Percentiles rank a stretch among this genome's conserved stretches.
Evolutionary conservation across 2,329 filamentous ascomycete genomes (phyloP).

Genomic region (Leptographium galeiforme): DNA sequence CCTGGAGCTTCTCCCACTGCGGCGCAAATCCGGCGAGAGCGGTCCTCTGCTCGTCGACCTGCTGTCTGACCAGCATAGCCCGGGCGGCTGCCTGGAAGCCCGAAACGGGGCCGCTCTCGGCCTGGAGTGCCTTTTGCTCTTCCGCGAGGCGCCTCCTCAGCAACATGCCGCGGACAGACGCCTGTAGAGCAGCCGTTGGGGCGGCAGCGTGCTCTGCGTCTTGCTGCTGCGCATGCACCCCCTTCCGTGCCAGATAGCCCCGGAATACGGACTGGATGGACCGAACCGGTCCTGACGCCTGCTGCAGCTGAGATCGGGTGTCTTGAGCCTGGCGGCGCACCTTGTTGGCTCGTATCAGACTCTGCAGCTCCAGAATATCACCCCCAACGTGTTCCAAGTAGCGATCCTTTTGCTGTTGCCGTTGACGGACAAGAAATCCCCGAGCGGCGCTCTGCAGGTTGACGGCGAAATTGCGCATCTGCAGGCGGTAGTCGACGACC

Average conservation of each 20-base stretch:
- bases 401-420: slow-evolving; percentile 46
- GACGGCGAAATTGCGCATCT: slow-evolving; percentile 71
- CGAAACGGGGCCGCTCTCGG: slow-evolving; percentile 34
- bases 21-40: slow-evolving; percentile 35
- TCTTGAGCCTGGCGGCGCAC: slow-evolving; percentile 44
- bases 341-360: slow-evolving; percentile 58
- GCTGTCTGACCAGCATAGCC: slow-evolving; percentile 44
- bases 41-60: slow-evolving; percentile 36
- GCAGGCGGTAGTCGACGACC: slow-evolving; percentile 65
- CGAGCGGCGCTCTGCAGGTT: slow-evolving; percentile 67
- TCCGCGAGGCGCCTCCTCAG: slow-evolving; percentile 42
- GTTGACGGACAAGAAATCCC: slow-evolving; percentile 58
- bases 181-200: slow-evolving; percentile 47
- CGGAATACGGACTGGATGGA: slow-evolving; percentile 53
- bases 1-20: slow-evolving; percentile 36
- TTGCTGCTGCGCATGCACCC: slow-evolving; percentile 39
- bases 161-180: slow-evolving; percentile 53
- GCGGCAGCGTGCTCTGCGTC: slow-evolving; percentile 38
- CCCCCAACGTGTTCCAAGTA: slow-evolving; percentile 58
- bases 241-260: slow-evolving; percentile 51
- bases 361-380: slow-evolving; percentile 70
- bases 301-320: slow-evolving; percentile 43
- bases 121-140: slow-evolving; percentile 38
- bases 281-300: slow-evolving; percentile 48
- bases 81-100: slow-evolving; percentile 53